phyloP scores from a whole-genome alignment of 768 basidiomycete genomes.

The Chlorophyllum brunneum region DNA sequence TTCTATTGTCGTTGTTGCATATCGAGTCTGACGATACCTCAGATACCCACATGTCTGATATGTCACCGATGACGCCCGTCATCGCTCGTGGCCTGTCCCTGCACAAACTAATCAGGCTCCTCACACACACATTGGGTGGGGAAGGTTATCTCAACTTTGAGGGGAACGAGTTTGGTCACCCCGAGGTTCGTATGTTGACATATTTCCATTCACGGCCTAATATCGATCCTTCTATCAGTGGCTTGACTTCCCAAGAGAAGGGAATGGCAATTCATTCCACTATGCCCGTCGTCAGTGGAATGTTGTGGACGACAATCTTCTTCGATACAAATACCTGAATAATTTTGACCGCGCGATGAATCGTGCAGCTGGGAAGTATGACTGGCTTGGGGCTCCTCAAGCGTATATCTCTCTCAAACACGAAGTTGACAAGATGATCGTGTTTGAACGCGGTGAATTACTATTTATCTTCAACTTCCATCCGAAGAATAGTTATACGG shows the following conservation, averaged over 20 bases:
- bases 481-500: conserved; percentile 83
- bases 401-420: conserved; percentile 94
- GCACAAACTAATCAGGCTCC: conserved; percentile 95
- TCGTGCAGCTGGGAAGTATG: conserved; percentile 68
- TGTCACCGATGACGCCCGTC: conserved; percentile 76
- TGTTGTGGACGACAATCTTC: conserved; percentile 75
- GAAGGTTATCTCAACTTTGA: conserved; percentile 99
- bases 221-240: conserved; percentile 49
- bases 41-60: conserved; percentile 95
- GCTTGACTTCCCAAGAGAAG: conserved; percentile 98
- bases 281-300: conserved; percentile 98
- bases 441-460: conserved; percentile 90
- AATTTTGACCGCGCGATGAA: conserved; percentile 95
- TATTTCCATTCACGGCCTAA: not conserved
- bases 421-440: conserved; percentile 89
- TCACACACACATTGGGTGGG: conserved; percentile 91
- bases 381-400: conserved; percentile 84
- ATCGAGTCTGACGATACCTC: conserved; percentile 5
- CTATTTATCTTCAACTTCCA: conserved; percentile 98
- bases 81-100: conserved; percentile 87
- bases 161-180: conserved; percentile 98
- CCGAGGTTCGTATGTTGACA: conserved; percentile 58
- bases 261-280: conserved; percentile 94
- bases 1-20: not conserved
- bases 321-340: conserved; percentile 94